Conservation (phyloP, 1,284 basidiomycete species). For the Malassezia globosa region DNA sequence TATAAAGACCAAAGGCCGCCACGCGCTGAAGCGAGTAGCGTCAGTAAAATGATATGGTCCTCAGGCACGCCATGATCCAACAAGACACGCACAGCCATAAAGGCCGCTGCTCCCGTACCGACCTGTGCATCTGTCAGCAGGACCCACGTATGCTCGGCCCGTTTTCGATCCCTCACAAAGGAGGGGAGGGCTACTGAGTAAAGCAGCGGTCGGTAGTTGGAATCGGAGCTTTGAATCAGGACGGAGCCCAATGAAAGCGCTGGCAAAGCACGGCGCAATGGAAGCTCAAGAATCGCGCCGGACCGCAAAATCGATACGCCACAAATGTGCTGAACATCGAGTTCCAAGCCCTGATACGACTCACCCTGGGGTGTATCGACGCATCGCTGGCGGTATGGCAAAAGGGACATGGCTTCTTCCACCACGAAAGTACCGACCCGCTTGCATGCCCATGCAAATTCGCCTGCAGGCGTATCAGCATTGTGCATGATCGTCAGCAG, state of each 20-base stretch:
- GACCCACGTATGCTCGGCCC: slow-evolving; percentile 61
- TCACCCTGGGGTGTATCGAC: slow-evolving; percentile 58
- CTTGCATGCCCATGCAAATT: slow-evolving; percentile 79
- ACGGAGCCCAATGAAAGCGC: slow-evolving; percentile 78
- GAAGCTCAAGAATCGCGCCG: slow-evolving; percentile 48
- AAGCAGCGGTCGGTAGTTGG: slow-evolving; percentile 75
- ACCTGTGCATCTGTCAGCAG: slow-evolving; percentile 92
- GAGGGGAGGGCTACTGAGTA: slow-evolving; percentile 68
- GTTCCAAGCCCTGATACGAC: slow-evolving; percentile 57
- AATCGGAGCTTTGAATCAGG: slow-evolving; percentile 71
- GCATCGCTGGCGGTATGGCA: slow-evolving; percentile 60
- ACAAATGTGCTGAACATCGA: slow-evolving; percentile 52
- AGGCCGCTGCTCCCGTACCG: slow-evolving; percentile 82
- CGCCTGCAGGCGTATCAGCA: slow-evolving; percentile 55
- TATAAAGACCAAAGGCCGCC: slow-evolving; percentile 69
- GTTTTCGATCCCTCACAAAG: slow-evolving; percentile 27
- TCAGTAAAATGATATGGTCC: slow-evolving; percentile 55
- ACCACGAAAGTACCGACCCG: slow-evolving; percentile 71
- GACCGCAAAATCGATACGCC: slow-evolving; percentile 9
- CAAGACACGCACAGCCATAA: slow-evolving; percentile 91
- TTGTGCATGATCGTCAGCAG: slow-evolving; percentile 68
- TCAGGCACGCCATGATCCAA: slow-evolving; percentile 86
- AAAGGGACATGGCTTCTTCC: slow-evolving; percentile 68
- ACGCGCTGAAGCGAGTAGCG: slow-evolving; percentile 69
- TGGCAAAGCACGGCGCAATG: slow-evolving; percentile 75